phyloP scores from a whole-genome alignment of 805 yeast species.

The Barnettozyma salicaria region DNA sequence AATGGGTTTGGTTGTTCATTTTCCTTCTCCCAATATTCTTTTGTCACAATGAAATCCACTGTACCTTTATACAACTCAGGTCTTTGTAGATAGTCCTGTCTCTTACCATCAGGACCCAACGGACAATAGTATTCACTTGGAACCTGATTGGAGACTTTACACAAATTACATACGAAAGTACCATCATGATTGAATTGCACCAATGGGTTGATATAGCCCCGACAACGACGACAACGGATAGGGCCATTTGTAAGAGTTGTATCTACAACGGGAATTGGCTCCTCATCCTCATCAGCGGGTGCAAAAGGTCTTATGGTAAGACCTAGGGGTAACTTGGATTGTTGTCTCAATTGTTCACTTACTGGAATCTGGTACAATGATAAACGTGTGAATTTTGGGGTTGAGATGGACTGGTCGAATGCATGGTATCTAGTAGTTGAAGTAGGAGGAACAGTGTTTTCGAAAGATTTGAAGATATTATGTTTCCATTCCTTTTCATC shows the following conservation, averaged over 20 bases:
- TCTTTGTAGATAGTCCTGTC: slow-evolving; percentile 56
- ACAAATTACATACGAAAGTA: slow-evolving; percentile 76
- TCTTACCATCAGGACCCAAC: slow-evolving; percentile 51
- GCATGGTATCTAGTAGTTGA: slow-evolving; percentile 60
- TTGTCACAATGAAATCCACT: slow-evolving; percentile 78
- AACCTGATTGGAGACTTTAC: slow-evolving; percentile 66
- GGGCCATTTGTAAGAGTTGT: slow-evolving; percentile 53
- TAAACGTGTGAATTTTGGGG: slow-evolving; percentile 72
- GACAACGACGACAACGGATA: slow-evolving; percentile 86
- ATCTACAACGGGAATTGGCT: slow-evolving; percentile 62
- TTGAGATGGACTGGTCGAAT: slow-evolving; percentile 78
- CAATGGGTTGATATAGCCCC: slow-evolving; percentile 83
- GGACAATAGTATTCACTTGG: slow-evolving; percentile 64
- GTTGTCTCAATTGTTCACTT: slow-evolving; percentile 58
- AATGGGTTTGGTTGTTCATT: slow-evolving; percentile 40
- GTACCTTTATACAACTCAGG: slow-evolving; percentile 82
- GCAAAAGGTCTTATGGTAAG: slow-evolving; percentile 84
- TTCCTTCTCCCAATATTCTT: slow-evolving; percentile 52
- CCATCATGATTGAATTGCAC: slow-evolving; percentile 59
- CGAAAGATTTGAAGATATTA: slow-evolving; percentile 61
- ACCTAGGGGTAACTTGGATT: slow-evolving; percentile 77
- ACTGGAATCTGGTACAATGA: slow-evolving; percentile 82
- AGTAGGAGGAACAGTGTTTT: slow-evolving; percentile 76
- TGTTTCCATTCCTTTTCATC: slow-evolving; percentile 18
- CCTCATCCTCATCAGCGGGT: slow-evolving; percentile 40